phyloP scores from a whole-genome alignment of 2,329 filamentous ascomycete species.

The Parafenestella ontariensis region DNA sequence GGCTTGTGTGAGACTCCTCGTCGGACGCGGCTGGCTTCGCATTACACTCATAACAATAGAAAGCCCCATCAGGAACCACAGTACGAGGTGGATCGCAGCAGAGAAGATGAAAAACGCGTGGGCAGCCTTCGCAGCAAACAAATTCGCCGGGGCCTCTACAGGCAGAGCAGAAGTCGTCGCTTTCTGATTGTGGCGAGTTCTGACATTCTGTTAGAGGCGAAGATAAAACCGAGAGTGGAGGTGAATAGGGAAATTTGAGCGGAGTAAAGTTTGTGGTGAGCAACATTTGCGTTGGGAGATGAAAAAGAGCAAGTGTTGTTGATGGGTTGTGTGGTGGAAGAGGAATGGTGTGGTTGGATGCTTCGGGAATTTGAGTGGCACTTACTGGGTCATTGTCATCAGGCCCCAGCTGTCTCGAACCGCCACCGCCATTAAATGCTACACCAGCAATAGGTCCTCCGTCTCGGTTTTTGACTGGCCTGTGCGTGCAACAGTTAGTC shows the following conservation, averaged over 20 bases:
- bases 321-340: constrained; percentile 46
- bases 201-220: constrained; percentile 52
- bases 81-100: constrained; percentile 79
- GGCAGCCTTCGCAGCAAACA: constrained; percentile 92
- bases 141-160: constrained; percentile 85
- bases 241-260: constrained; percentile 45
- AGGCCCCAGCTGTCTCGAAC: constrained; percentile 66
- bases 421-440: constrained; percentile 63
- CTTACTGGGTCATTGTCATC: constrained; percentile 65
- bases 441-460: constrained; percentile 70
- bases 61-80: constrained; percentile 53
- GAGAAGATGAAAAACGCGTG: constrained; percentile 85
- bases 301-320: constrained; percentile 35
- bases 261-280: constrained; percentile 35
- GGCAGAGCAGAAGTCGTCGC: constrained; percentile 88
- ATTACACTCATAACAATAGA: constrained; percentile 73
- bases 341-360: constrained; percentile 51
- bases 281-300: constrained; percentile 43
- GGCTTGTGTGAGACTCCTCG: constrained; percentile 33
- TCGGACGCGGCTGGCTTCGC: constrained; percentile 32
- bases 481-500: constrained; percentile 52
- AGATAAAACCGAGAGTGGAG: constrained; percentile 43
- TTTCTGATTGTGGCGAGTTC: constrained; percentile 60
- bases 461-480: constrained; percentile 78
- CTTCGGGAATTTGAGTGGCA: constrained; percentile 52